Evolutionary conservation across 2,329 filamentous ascomycete genomes (phyloP).

Genomic region (Neodidymelliopsis sp.): DNA sequence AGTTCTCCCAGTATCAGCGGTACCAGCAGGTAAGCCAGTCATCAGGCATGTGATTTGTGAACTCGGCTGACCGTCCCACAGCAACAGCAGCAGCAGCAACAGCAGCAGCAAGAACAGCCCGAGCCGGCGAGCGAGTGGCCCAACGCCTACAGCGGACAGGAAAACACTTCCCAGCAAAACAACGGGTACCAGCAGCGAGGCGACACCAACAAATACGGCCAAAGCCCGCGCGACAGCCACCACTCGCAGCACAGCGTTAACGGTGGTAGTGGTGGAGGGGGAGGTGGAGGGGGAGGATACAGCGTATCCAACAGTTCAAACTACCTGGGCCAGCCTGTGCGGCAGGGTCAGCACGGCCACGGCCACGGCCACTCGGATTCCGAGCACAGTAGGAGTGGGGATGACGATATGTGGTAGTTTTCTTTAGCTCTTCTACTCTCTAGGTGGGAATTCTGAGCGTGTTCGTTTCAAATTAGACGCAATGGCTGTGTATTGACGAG

Average conservation of each 20-base stretch:
- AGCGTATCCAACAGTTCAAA: conserved; percentile 48
- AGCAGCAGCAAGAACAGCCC: conserved; percentile 33
- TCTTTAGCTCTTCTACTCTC: no score
- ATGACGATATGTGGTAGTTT: conserved; percentile 50
- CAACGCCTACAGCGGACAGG: conserved; percentile 24
- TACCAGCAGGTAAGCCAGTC: conserved; percentile 28
- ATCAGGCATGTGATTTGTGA: conserved; percentile 5
- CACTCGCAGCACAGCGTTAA: conserved; percentile 41
- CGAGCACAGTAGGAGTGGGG: conserved; percentile 38
- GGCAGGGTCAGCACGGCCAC: conserved; percentile 36
- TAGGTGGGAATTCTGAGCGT: no score
- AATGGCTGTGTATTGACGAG: no score
- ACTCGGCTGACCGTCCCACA: conserved; percentile 1
- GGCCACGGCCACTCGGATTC: conserved; percentile 38
- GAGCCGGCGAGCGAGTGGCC: conserved; percentile 34
- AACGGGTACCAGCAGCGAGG: conserved; percentile 23
- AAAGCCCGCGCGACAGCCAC: conserved; percentile 42
- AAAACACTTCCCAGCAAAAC: conserved; percentile 19
- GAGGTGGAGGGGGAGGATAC: no score
- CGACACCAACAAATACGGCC: conserved; percentile 28
- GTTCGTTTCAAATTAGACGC: no score
- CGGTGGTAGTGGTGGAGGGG: no score
- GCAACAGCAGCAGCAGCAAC: conserved; percentile 26
- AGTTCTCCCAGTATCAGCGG: conserved; percentile 44
- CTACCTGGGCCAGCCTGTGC: conserved; percentile 43